These are phyloP conservation scores for Tolypocladium nubicola DNA, from an alignment of 2,329 filamentous ascomycete genomes.

Conservation along the genomic window DNA sequence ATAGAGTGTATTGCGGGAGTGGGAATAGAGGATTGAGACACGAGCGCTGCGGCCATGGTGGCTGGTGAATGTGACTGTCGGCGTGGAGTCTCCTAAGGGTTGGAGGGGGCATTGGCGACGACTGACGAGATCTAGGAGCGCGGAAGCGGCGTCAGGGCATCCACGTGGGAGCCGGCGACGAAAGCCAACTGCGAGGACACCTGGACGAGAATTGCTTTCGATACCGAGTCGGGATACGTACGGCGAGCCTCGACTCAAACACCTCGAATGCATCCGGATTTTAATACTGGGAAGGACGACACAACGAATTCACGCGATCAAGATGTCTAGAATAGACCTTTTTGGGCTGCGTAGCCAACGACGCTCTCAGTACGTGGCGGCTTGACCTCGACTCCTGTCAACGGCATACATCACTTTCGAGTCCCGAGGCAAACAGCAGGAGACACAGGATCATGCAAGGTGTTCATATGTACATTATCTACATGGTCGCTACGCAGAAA, in stretches of 20 bases:
- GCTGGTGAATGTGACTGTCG: not conserved
- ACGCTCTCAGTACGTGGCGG: too few relatives aligned
- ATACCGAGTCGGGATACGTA: not conserved
- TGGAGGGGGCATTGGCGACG: not conserved
- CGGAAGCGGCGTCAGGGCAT: not conserved
- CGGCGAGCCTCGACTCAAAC: not conserved
- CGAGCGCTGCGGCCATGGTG: not conserved
- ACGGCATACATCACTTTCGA: too few relatives aligned
- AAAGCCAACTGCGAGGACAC: not conserved
- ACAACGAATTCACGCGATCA: too few relatives aligned
- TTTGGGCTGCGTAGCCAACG: too few relatives aligned
- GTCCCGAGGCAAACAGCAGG: too few relatives aligned
- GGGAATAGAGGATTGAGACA: slow-evolving; percentile 1
- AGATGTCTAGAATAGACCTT: too few relatives aligned
- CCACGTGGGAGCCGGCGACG: not conserved
- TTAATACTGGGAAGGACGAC: slow-evolving; percentile 1
- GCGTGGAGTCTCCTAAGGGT: too few relatives aligned
- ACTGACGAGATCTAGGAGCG: not conserved
- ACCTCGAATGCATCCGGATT: not conserved
- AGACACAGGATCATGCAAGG: too few relatives aligned
- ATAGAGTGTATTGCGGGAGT: not conserved
- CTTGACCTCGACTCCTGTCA: too few relatives aligned
- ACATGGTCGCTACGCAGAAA: too few relatives aligned
- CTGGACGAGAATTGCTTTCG: not conserved
- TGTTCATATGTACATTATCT: too few relatives aligned